These are phyloP conservation scores for Aureobasidium lini DNA, from an alignment of 2,329 filamentous ascomycete genomes.

Conservation along the genomic window DNA sequence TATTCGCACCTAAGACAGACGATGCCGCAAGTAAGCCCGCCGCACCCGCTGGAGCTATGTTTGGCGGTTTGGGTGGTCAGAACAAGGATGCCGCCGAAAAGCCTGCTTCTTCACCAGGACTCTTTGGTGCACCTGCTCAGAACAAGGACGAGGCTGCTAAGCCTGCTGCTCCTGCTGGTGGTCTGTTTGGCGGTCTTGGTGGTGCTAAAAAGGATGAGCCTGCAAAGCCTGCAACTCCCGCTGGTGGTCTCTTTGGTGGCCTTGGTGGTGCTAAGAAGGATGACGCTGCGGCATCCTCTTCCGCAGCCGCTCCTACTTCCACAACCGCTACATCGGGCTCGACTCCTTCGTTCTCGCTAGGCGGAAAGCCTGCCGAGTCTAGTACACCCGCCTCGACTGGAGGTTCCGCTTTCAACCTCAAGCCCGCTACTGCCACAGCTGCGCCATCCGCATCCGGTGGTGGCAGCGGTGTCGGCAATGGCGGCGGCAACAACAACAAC, in stretches of 20 bases:
- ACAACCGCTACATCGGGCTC: slow-evolving; percentile 6
- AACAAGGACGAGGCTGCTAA: slow-evolving; percentile 10
- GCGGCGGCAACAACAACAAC: slow-evolving; percentile 25
- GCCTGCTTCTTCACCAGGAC: not conserved
- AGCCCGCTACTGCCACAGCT: slow-evolving; percentile 15
- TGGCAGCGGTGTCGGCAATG: slow-evolving; percentile 12
- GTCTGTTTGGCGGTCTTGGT: slow-evolving; percentile 13
- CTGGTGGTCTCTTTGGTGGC: slow-evolving; percentile 9
- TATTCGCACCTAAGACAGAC: slow-evolving; percentile 22
- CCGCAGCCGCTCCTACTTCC: slow-evolving; percentile 3
- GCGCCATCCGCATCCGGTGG: slow-evolving; percentile 1
- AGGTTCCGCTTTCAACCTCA: slow-evolving; percentile 16
- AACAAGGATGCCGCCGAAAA: slow-evolving; percentile 6
- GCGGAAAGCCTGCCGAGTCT: slow-evolving; percentile 12
- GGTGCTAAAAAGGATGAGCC: slow-evolving; percentile 17
- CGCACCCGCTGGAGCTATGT: not conserved
- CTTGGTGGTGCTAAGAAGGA: slow-evolving; percentile 10
- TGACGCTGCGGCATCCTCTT: slow-evolving; percentile 9
- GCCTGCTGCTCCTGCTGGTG: not conserved
- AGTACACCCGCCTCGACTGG: slow-evolving; percentile 16
- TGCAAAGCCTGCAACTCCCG: slow-evolving; percentile 11
- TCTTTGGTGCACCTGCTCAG: not conserved
- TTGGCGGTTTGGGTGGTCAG: not conserved
- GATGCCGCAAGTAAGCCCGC: slow-evolving; percentile 1
- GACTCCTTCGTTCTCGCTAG: slow-evolving; percentile 12